A percentile compares a stretch with the other conserved stretches of the same genome.
These are phyloP conservation scores for Cenchrus fungigraminus DNA, from an alignment of 176 grass and related monocot genomes.

Conservation along the genomic window DNA sequence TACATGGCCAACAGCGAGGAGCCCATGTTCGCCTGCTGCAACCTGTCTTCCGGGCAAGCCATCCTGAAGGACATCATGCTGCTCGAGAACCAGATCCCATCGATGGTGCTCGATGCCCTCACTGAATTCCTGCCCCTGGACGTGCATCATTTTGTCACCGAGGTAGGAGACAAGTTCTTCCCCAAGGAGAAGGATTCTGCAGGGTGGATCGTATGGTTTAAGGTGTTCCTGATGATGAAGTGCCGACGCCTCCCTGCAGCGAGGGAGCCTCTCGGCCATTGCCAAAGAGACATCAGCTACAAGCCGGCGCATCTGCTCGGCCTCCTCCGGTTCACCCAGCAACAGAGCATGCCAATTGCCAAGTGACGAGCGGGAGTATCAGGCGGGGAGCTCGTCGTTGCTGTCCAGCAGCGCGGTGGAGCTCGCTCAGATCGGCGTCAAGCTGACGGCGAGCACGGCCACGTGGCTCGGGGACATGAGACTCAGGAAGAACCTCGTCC, in stretches of 20 bases:
- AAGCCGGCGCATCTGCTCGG: not conserved
- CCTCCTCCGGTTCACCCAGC: not conserved
- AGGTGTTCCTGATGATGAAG: not conserved
- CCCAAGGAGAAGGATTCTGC: not conserved
- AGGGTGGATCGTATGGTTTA: not conserved
- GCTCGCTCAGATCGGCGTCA: slow-evolving; percentile 6
- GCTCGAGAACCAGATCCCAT: slow-evolving; percentile 5
- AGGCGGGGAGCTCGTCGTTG: not conserved
- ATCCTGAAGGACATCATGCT: not conserved
- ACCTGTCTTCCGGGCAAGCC: not conserved
- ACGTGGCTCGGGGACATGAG: not conserved
- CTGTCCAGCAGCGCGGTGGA: not conserved
- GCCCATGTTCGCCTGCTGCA: not conserved
- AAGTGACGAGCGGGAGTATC: not conserved
- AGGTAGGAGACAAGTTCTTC: not conserved
- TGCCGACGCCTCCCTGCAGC: not conserved
- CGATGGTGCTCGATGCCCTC: not conserved
- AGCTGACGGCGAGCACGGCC: not conserved
- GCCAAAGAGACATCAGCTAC: not conserved
- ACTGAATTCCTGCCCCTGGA: not conserved
- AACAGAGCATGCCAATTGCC: not conserved
- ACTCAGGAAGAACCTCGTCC: not conserved
- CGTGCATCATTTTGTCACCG: not conserved
- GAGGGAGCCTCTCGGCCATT: not conserved
- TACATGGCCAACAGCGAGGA: not conserved